Evolutionary conservation across 768 basidiomycete species (phyloP).

Genomic region (Lactifluus pinguis): DNA sequence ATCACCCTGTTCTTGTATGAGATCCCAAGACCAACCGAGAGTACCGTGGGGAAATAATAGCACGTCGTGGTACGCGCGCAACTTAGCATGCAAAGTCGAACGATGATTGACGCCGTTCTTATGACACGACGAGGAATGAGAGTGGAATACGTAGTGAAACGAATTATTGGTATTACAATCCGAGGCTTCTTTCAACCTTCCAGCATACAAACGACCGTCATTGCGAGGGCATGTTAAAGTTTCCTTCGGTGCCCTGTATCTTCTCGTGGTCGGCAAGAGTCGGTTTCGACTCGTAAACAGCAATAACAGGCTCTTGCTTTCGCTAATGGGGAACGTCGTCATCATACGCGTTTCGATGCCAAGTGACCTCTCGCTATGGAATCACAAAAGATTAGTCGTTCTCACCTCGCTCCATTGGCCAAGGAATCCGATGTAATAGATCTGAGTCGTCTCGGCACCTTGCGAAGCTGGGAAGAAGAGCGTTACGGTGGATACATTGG

Average conservation of each 20-base stretch:
- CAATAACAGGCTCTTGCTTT: constrained; percentile 68
- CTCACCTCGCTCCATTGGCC: constrained; percentile 72
- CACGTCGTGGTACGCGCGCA: no score
- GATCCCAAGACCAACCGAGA: no score
- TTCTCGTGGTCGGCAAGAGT: constrained; percentile 84
- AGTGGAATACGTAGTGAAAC: neutral
- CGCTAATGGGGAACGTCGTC: constrained; percentile 36
- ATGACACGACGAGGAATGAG: no score
- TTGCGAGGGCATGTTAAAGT: constrained; percentile 39
- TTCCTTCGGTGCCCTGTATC: constrained; percentile 69
- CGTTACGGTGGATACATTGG: constrained; percentile 71
- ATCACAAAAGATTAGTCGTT: constrained; percentile 1
- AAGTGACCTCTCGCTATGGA: neutral
- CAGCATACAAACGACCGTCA: constrained; percentile 3
- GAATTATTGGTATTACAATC: neutral
- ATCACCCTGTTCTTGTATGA: no score
- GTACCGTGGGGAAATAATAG: no score
- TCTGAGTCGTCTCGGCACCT: constrained; percentile 63
- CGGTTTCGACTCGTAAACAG: constrained; percentile 83
- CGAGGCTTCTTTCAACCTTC: neutral
- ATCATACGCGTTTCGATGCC: neutral
- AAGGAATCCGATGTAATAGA: constrained; percentile 82
- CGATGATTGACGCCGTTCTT: no score
- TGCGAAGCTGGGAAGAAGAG: constrained; percentile 74
- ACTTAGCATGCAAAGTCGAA: no score